These are phyloP conservation scores for Colletotrichum costaricense DNA, from an alignment of 2,329 filamentous ascomycete species.

Conservation along the genomic window DNA sequence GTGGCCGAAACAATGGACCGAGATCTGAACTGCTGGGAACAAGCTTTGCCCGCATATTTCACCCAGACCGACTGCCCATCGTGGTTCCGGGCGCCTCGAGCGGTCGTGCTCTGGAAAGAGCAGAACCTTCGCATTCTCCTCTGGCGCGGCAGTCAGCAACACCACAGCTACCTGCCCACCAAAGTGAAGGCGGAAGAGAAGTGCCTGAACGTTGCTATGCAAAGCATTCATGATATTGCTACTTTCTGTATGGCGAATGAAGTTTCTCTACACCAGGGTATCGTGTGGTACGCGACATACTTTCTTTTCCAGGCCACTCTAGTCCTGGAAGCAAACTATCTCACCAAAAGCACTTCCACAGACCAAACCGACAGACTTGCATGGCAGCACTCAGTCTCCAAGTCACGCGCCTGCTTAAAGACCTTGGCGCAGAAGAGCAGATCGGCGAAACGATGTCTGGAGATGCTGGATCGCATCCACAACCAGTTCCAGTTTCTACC, in stretches of 20 bases:
- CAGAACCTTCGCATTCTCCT: slow-evolving; percentile 57
- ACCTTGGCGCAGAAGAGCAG: slow-evolving; percentile 12
- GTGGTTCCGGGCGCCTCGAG: slow-evolving; percentile 49
- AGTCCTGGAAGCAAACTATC: slow-evolving; percentile 51
- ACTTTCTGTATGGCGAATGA: slow-evolving; percentile 46
- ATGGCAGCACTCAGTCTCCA: slow-evolving; percentile 25
- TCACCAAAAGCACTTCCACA: not conserved
- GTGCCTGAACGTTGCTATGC: slow-evolving; percentile 51
- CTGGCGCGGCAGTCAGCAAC: slow-evolving; percentile 49
- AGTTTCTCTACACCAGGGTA: slow-evolving; percentile 44
- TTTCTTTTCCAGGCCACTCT: slow-evolving; percentile 57
- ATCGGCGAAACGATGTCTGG: slow-evolving; percentile 1
- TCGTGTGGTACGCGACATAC: slow-evolving; percentile 56
- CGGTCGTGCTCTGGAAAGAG: slow-evolving; percentile 54
- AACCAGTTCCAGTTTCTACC: slow-evolving; percentile 14
- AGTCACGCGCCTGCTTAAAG: not conserved
- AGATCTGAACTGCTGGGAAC: slow-evolving; percentile 47
- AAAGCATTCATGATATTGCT: slow-evolving; percentile 49
- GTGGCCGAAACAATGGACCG: slow-evolving; percentile 52
- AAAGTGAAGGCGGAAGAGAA: slow-evolving; percentile 43
- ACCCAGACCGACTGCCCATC: slow-evolving; percentile 40
- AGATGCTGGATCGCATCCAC: slow-evolving; percentile 22
- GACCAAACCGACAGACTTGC: slow-evolving; percentile 2
- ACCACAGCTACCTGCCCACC: slow-evolving; percentile 45
- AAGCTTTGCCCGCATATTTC: slow-evolving; percentile 48